A percentile compares a stretch with the other conserved stretches of the same genome.
Conservation (phyloP, 1,139 yeast genomes). For the Lodderomyces beijingensis region DNA sequence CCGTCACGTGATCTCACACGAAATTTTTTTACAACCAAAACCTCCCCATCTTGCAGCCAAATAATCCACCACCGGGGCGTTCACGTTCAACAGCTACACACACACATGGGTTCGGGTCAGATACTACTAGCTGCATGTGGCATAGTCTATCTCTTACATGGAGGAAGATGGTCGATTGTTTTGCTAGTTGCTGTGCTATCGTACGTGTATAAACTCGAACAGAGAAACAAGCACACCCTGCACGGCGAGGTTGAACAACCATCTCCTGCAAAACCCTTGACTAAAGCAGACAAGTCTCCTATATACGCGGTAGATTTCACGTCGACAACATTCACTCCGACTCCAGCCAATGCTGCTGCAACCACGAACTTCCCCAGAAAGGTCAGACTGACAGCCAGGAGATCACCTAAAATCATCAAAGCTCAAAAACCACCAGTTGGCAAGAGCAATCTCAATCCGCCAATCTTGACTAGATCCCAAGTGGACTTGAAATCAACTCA, state of each 20-base stretch:
- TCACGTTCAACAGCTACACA: too few relatives aligned
- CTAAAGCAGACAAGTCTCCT: constrained; percentile 21
- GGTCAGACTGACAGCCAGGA: constrained; percentile 23
- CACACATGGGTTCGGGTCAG: constrained; percentile 7
- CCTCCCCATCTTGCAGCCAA: too few relatives aligned
- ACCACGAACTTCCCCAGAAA: constrained; percentile 12
- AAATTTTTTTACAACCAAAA: too few relatives aligned
- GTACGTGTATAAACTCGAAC: constrained; percentile 7
- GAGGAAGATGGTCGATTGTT: constrained; percentile 29
- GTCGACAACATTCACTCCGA: constrained; percentile 29
- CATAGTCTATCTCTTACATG: constrained; percentile 17
- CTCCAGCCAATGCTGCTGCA: constrained; percentile 5
- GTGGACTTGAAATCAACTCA: constrained; percentile 40
- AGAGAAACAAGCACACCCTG: constrained; percentile 1
- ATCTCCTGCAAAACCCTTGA: background rate
- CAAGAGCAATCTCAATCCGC: constrained; percentile 12
- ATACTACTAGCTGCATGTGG: constrained; percentile 6
- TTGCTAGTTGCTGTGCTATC: constrained; percentile 11
- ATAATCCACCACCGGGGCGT: too few relatives aligned
- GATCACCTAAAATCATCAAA: constrained; percentile 38
- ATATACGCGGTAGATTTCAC: constrained; percentile 46
- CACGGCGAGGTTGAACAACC: background rate
- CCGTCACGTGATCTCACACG: too few relatives aligned
- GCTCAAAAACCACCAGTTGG: constrained; percentile 27
- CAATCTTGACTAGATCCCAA: constrained; percentile 28